These are phyloP conservation scores for Ceratocystis ficicola DNA, from an alignment of 2,329 filamentous ascomycete genomes.

Conservation along the genomic window DNA sequence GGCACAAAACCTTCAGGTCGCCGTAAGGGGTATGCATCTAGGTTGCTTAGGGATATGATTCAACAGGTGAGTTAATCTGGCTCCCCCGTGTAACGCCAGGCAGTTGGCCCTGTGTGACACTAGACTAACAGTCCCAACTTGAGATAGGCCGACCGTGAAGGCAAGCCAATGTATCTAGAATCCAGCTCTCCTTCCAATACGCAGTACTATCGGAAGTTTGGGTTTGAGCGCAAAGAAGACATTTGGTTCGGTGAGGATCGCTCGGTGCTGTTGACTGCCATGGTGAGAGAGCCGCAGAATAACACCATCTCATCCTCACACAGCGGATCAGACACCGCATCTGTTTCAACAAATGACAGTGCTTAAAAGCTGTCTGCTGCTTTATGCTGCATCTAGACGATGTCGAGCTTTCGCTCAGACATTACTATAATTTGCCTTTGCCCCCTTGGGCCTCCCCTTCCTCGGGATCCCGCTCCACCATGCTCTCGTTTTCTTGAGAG, in stretches of 20 bases:
- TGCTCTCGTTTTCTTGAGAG: not conserved
- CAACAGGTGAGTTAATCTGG: conserved; percentile 37
- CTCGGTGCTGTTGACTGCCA: conserved; percentile 58
- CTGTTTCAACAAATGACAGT: conserved; percentile 15
- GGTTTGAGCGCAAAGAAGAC: conserved; percentile 53
- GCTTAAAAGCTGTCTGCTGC: conserved; percentile 15
- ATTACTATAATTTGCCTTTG: not conserved
- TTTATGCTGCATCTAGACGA: too few relatives aligned
- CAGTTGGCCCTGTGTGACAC: not conserved
- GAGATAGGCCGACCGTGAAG: conserved; percentile 53
- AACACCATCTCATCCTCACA: conserved; percentile 24
- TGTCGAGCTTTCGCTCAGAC: not conserved
- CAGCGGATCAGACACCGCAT: not conserved
- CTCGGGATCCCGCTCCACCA: not conserved
- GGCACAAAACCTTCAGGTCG: conserved; percentile 60
- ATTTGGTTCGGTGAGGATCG: conserved; percentile 49
- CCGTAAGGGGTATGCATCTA: conserved; percentile 59
- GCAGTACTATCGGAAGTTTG: conserved; percentile 61
- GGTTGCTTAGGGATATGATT: conserved; percentile 59
- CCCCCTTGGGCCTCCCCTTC: not conserved
- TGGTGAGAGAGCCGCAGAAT: conserved; percentile 60
- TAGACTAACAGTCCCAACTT: not conserved
- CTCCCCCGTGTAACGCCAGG: not conserved
- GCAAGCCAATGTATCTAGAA: conserved; percentile 63
- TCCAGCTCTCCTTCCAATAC: conserved; percentile 58